Evolutionary conservation across 2,329 filamentous ascomycete genomes (phyloP).

Genomic region (Laburnicola sp.): DNA sequence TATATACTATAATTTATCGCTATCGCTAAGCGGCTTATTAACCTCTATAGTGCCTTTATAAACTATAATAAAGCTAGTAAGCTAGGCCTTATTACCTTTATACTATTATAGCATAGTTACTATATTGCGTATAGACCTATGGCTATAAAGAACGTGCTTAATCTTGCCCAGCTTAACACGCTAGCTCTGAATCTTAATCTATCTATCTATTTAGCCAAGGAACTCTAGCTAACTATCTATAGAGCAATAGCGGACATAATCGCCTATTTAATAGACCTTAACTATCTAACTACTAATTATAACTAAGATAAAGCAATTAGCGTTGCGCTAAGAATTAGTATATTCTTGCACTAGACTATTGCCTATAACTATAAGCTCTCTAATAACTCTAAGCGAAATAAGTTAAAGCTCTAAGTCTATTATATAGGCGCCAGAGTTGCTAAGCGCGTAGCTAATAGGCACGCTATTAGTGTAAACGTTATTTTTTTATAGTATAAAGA

Average conservation of each 20-base stretch:
- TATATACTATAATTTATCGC: neutral
- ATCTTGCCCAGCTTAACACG: too few species aligned
- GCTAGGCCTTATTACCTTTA: neutral
- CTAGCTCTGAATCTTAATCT: too few species aligned
- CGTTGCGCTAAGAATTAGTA: neutral
- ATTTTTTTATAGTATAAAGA: constrained; percentile 1
- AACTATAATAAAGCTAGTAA: neutral
- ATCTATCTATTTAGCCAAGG: too few species aligned
- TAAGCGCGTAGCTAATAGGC: constrained; percentile 47
- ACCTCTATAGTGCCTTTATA: neutral
- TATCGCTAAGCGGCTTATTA: neutral
- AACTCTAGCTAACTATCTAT: neutral
- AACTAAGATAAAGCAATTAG: neutral
- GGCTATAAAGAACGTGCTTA: constrained; percentile 1
- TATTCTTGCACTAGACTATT: constrained; percentile 43
- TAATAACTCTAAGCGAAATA: constrained; percentile 17
- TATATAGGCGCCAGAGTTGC: constrained; percentile 56
- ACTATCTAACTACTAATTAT: neutral
- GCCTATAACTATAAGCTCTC: constrained; percentile 61
- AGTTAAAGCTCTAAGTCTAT: constrained; percentile 41
- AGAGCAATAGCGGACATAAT: neutral
- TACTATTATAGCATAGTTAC: neutral
- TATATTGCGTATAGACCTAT: constrained; percentile 1
- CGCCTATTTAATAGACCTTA: neutral
- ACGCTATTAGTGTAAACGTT: constrained; percentile 16